A percentile compares a stretch with the other conserved stretches of the same genome.
These are phyloP conservation scores for Aspergillus incahuasiensis DNA, from an alignment of 495 filamentous ascomycete species.

Conservation along the genomic window DNA sequence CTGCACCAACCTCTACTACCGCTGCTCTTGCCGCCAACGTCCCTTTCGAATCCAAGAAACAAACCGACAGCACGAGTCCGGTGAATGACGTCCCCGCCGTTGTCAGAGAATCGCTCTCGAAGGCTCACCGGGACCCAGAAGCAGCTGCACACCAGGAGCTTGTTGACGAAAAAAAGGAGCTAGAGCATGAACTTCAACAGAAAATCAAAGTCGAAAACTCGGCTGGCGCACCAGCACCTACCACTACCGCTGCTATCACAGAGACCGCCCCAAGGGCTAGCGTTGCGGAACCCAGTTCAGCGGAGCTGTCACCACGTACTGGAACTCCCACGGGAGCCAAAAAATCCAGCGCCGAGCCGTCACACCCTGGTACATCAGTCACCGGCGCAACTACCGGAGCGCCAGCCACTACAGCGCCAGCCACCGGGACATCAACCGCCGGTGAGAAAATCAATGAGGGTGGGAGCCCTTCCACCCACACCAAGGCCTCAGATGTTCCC, in stretches of 20 bases:
- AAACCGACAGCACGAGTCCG: slow-evolving; percentile 39
- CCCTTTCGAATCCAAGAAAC: slow-evolving; percentile 60
- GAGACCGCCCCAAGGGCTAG: slow-evolving; percentile 35
- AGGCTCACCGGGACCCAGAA: slow-evolving; percentile 62
- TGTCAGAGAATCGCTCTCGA: slow-evolving; percentile 67
- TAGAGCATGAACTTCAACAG: slow-evolving; percentile 64
- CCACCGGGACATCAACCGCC: slow-evolving; percentile 15
- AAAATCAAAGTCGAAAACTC: slow-evolving; percentile 47
- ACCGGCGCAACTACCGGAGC: slow-evolving; percentile 2
- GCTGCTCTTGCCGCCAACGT: slow-evolving; percentile 65
- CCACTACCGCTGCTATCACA: slow-evolving; percentile 39
- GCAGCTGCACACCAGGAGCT: slow-evolving; percentile 62
- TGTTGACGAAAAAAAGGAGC: slow-evolving; percentile 72
- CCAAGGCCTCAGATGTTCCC: not conserved
- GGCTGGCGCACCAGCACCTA: slow-evolving; percentile 50
- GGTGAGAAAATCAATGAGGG: not conserved
- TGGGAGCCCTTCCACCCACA: not conserved
- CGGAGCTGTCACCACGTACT: slow-evolving; percentile 43
- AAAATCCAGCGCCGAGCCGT: slow-evolving; percentile 15
- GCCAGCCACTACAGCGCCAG: slow-evolving; percentile 9
- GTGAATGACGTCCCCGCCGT: slow-evolving; percentile 59
- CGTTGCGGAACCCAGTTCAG: slow-evolving; percentile 22
- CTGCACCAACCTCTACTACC: slow-evolving; percentile 65
- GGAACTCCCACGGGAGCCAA: slow-evolving; percentile 27
- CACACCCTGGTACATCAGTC: not conserved